phyloP scores from a whole-genome alignment of 2,329 filamentous ascomycete genomes.

The Penicillium sp. region DNA sequence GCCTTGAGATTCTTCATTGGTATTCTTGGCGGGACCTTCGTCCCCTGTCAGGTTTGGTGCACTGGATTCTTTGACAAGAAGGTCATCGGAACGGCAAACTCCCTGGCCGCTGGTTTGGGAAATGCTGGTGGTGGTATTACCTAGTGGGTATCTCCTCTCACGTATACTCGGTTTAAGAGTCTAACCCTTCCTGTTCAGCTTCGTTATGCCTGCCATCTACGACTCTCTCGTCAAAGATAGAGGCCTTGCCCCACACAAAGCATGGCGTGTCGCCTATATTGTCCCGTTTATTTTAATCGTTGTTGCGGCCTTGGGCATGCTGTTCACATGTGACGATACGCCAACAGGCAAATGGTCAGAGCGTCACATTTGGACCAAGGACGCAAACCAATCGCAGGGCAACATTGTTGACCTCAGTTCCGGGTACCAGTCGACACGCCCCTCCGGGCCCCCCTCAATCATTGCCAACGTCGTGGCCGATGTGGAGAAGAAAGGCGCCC shows the following conservation, averaged over 20 bases:
- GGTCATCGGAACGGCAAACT: slow-evolving; percentile 86
- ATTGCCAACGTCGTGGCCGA: slow-evolving; percentile 30
- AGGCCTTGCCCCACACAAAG: slow-evolving; percentile 67
- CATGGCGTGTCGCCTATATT: slow-evolving; percentile 85
- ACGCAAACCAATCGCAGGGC: slow-evolving; percentile 33
- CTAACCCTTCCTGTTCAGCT: slow-evolving; percentile 46
- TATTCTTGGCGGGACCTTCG: slow-evolving; percentile 50
- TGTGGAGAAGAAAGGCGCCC: slow-evolving; percentile 40
- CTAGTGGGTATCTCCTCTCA: slow-evolving; percentile 54
- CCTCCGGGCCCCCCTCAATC: slow-evolving; percentile 32
- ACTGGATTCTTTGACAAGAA: slow-evolving; percentile 95
- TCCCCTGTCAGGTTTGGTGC: slow-evolving; percentile 83
- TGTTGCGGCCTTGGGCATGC: slow-evolving; percentile 67
- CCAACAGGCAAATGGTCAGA: slow-evolving; percentile 83
- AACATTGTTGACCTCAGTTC: slow-evolving; percentile 39
- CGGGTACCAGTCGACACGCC: slow-evolving; percentile 26
- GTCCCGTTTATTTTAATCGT: slow-evolving; percentile 81
- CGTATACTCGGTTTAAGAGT: not conserved
- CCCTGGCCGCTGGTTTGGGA: slow-evolving; percentile 81
- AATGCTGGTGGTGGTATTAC: slow-evolving; percentile 90
- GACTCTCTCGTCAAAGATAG: slow-evolving; percentile 70
- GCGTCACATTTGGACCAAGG: slow-evolving; percentile 63
- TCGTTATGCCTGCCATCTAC: slow-evolving; percentile 89
- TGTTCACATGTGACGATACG: slow-evolving; percentile 78
- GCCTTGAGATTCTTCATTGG: slow-evolving; percentile 51